Evolutionary conservation across 768 basidiomycete genomes (phyloP).

Genomic region (Phallus indusiatus): DNA sequence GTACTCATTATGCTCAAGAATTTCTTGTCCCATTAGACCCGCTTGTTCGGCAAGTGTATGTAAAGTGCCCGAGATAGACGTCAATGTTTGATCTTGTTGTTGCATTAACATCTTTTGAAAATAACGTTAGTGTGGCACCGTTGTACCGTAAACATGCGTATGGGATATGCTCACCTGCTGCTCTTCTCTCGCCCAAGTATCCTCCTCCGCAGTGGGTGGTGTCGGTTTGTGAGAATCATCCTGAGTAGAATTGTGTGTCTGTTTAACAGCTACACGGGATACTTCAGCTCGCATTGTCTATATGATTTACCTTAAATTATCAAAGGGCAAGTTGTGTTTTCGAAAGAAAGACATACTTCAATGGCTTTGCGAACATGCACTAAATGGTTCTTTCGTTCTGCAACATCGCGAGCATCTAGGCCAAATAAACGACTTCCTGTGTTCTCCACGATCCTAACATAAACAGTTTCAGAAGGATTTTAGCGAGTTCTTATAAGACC

Average conservation of each 20-base stretch:
- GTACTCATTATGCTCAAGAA: constrained; percentile 85
- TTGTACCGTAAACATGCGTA: neutral
- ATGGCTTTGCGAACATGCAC: constrained; percentile 65
- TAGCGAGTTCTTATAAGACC: neutral
- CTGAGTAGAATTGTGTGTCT: neutral
- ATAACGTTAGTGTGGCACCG: neutral
- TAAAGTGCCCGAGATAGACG: constrained; percentile 79
- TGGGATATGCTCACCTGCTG: constrained; percentile 50
- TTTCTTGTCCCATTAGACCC: constrained; percentile 88
- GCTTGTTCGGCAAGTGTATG: constrained; percentile 83
- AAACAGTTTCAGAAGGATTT: neutral
- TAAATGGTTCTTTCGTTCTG: constrained; percentile 68
- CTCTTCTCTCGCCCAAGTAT: constrained; percentile 77
- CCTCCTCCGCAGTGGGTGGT: constrained; percentile 50
- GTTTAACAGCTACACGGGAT: constrained; percentile 13
- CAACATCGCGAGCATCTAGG: constrained; percentile 69
- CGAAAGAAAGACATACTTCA: constrained; percentile 45
- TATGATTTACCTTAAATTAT: neutral
- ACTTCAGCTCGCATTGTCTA: constrained; percentile 72
- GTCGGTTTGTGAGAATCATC: neutral
- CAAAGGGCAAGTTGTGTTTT: neutral
- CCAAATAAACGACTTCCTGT: constrained; percentile 81
- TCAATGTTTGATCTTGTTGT: constrained; percentile 85
- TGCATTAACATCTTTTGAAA: constrained; percentile 66
- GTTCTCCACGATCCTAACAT: constrained; percentile 70